Conservation (phyloP, 805 yeast species). For the Debaryomyces maramus region DNA sequence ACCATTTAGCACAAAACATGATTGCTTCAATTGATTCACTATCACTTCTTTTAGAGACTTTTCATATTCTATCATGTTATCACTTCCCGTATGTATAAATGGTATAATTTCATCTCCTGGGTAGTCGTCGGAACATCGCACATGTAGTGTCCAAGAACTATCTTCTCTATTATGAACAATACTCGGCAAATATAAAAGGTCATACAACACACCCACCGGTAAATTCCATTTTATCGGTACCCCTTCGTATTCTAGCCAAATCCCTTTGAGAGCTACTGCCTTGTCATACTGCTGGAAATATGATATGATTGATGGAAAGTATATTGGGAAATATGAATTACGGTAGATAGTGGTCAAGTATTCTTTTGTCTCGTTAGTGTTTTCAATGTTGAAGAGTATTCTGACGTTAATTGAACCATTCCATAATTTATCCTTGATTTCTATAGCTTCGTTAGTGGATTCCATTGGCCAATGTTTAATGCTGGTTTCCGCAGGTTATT, state of each 20-base stretch:
- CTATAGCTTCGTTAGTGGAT: constrained; percentile 10
- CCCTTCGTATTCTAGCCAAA: constrained; percentile 69
- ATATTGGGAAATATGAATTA: constrained; percentile 53
- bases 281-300: constrained; percentile 36
- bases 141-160: constrained; percentile 45
- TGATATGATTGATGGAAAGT: constrained; percentile 33
- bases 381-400: constrained; percentile 29
- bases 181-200: constrained; percentile 43
- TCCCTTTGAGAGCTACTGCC: constrained; percentile 18
- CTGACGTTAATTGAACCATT: constrained; percentile 51
- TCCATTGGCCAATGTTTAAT: not conserved
- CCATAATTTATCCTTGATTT: constrained; percentile 49
- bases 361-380: constrained; percentile 13
- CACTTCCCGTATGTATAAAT: constrained; percentile 15
- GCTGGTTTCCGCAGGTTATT: no score
- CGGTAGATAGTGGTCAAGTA: constrained; percentile 32
- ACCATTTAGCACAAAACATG: constrained; percentile 73
- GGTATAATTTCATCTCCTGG: constrained; percentile 36
- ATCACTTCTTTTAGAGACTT: constrained; percentile 50
- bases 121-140: constrained; percentile 18
- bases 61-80: constrained; percentile 20
- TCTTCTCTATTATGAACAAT: constrained; percentile 8
- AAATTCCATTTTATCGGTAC: constrained; percentile 74
- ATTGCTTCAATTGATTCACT: constrained; percentile 81
- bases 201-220: constrained; percentile 72